Evolutionary conservation across 345 rosid genomes (phyloP), one percentile per base, ranked within the genome.

Genomic region (Dovyalis caffra): DNA sequence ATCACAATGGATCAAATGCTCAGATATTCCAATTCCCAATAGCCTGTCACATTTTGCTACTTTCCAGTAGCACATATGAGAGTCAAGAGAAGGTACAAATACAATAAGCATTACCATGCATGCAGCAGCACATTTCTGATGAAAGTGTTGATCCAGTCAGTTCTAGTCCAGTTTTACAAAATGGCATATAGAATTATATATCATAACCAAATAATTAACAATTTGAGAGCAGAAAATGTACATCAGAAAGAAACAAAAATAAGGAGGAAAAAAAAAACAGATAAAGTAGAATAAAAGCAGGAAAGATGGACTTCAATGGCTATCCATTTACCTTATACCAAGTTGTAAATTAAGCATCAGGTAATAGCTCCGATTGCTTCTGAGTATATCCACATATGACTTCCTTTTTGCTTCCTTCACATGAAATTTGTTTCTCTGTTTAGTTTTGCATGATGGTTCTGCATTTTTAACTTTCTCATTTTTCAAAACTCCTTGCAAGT

Each of bases 271-370:
- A 25, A 20, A 23, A 53, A 8, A 1, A 37, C 2, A 33, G 37
- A 37, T 29, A 25, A 68, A 21, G 32, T 10, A 4, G 4, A 16
- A 8, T 6, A 31, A 16, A 1, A 33, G 32, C 10, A 21, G 8
- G 33, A 11, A 65, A 18, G 64, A 67, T 56, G 33, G 20, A 31
- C 21, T 63, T 28, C 31, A 31, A 14, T 62, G 8, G 45, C 21
- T 40, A 81, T 70, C 69, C 51, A 74, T 74, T 79, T 89, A 94
- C 97, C 97, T 92, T 87, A 94, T 94, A 73, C 99, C 99, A 73
- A 92, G 93, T 85, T 95, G 99, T 85, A 95, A 87, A 83, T 90
- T 92, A 34, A 92, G 92, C 97, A 86, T 92, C 56, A 92, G 82
- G 80, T 82, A 88, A 78, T 88, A 81, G 84, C 90, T 90, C 74